Percentiles rank a stretch among this genome's conserved stretches.
These are phyloP conservation scores for Anthracocystis setariae DNA, from an alignment of 1,284 basidiomycete species.

Conservation along the genomic window DNA sequence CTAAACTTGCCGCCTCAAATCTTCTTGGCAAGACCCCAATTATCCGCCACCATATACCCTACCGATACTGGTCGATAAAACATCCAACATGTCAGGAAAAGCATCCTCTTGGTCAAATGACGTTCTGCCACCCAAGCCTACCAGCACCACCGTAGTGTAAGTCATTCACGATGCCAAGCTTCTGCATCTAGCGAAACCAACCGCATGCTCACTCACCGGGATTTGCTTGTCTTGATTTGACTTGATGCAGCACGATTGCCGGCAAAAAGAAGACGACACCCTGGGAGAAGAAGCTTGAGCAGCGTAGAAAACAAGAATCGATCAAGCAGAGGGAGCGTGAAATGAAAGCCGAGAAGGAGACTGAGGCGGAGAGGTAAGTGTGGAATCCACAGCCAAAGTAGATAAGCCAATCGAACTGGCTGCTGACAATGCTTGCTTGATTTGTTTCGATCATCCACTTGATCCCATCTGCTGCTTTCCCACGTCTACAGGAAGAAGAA, in stretches of 20 bases:
- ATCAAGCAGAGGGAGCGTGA: conserved; percentile 54
- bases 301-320: conserved; percentile 46
- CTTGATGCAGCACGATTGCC: conserved; percentile 24
- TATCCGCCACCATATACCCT: not conserved
- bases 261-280: conserved; percentile 50
- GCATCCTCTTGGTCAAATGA: conserved; percentile 28
- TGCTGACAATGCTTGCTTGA: not conserved
- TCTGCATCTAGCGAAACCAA: too few species aligned
- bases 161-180: not conserved
- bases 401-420: not conserved
- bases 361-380: conserved; percentile 35
- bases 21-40: not conserved
- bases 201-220: not conserved
- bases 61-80: not conserved
- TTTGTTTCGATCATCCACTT: too few species aligned
- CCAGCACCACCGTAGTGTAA: conserved; percentile 41
- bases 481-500: conserved; percentile 32
- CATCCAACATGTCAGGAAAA: conserved; percentile 14
- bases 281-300: conserved; percentile 53
- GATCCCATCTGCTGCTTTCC: not conserved
- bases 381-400: not conserved
- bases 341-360: conserved; percentile 52
- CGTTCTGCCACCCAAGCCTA: conserved; percentile 39
- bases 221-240: not conserved
- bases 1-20: not conserved